Percentiles rank a stretch among this genome's conserved stretches.
phyloP scores from a whole-genome alignment of 805 yeast genomes.

The Zygosaccharomyces pseudorouxii region DNA sequence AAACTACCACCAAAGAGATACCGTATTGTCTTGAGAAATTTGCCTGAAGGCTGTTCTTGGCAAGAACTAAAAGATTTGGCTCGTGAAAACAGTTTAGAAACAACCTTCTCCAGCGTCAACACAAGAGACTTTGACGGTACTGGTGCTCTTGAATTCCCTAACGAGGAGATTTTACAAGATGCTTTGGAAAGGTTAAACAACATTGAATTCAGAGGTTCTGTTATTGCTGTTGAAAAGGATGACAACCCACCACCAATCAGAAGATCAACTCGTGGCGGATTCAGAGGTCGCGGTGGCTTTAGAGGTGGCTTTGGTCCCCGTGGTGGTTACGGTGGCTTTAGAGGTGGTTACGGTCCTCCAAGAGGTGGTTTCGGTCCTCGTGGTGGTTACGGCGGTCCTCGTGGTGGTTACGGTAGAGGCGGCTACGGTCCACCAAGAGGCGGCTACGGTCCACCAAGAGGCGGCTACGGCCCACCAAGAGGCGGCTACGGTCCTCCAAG shows the following conservation, averaged over 20 bases:
- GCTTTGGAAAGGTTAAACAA: slow-evolving; percentile 74
- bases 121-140: slow-evolving; percentile 44
- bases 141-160: slow-evolving; percentile 44
- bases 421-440: slow-evolving; percentile 27
- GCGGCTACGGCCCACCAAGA: slow-evolving; percentile 26
- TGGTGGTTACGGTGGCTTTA: slow-evolving; percentile 39
- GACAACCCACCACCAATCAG: slow-evolving; percentile 48
- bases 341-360: slow-evolving; percentile 37
- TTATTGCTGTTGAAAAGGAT: slow-evolving; percentile 75
- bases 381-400: slow-evolving; percentile 40
- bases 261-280: slow-evolving; percentile 45
- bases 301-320: slow-evolving; percentile 43
- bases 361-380: slow-evolving; percentile 42
- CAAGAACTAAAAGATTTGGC: slow-evolving; percentile 88
- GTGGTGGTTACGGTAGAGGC: slow-evolving; percentile 37
- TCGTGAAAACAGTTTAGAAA: slow-evolving; percentile 64
- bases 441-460: slow-evolving; percentile 28
- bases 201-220: slow-evolving; percentile 63
- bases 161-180: slow-evolving; percentile 69
- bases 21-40: slow-evolving; percentile 63
- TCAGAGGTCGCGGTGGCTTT: slow-evolving; percentile 45
- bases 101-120: slow-evolving; percentile 52
- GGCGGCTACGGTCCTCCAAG: slow-evolving; percentile 32
- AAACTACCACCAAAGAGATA: slow-evolving; percentile 59
- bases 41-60: slow-evolving; percentile 79